Evolutionary conservation across 371 early-diverging fungal genomes (phyloP).

Genomic region (Mucor racemosus): DNA sequence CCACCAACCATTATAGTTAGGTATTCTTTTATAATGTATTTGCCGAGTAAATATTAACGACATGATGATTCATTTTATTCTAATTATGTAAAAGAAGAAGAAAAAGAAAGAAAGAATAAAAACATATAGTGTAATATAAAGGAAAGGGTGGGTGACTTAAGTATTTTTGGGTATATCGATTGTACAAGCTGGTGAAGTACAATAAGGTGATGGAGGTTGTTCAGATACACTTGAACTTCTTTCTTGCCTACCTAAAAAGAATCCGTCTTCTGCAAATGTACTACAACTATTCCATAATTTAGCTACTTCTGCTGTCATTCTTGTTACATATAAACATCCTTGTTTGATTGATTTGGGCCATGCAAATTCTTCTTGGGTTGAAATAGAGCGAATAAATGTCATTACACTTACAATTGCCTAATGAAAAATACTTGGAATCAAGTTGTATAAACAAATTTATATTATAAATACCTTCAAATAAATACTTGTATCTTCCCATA

Average conservation of each 20-base stretch:
- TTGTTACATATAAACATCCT: slow-evolving; percentile 50
- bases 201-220: background rate
- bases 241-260: slow-evolving; percentile 28
- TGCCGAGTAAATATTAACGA: slow-evolving; percentile 17
- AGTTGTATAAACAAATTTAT: background rate
- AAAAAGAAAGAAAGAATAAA: background rate
- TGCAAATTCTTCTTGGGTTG: slow-evolving; percentile 47
- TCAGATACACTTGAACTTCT: slow-evolving; percentile 24
- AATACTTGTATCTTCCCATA: slow-evolving; percentile 52
- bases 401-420: slow-evolving; percentile 50
- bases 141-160: background rate
- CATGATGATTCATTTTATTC: slow-evolving; percentile 11
- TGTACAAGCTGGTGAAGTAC: slow-evolving; percentile 19
- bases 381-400: slow-evolving; percentile 43
- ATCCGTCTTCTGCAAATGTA: slow-evolving; percentile 45
- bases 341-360: slow-evolving; percentile 54
- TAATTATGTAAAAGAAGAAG: background rate
- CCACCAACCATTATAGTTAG: slow-evolving; percentile 49
- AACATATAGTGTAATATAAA: background rate
- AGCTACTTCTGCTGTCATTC: slow-evolving; percentile 58
- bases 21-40: slow-evolving; percentile 25
- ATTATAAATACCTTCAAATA: slow-evolving; percentile 42
- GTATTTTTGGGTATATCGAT: slow-evolving; percentile 17
- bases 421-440: background rate
- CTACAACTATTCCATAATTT: slow-evolving; percentile 47